Base-by-base conservation (phyloP, 768 basidiomycete species). In the Kwoniella sp. region DNA sequence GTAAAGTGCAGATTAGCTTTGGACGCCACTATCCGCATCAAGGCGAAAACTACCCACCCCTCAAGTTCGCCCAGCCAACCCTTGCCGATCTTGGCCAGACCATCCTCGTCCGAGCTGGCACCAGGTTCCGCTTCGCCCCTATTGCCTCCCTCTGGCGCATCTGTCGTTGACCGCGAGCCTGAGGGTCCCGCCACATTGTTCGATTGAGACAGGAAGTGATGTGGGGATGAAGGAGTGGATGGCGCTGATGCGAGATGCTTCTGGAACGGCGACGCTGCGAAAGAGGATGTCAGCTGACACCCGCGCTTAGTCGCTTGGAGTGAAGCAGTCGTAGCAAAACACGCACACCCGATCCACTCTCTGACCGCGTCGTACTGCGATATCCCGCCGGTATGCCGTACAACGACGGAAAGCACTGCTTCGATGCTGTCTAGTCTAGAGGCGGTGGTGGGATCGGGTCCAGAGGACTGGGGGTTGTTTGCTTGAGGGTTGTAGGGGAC, bases 401-500 rank as follows among this genome's bases (percentile, higher is more conserved):
- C 60, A 8, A 63, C 62, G 26, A 62, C 60, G 22, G 52, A 59
- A 11, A 63, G 31, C 34, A 67, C 55, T 8, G 45, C 56, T 42
- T 68, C 67, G 29, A 60, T 53, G 47, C 57, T 44, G 37, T 66
- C 57, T 22, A 70, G 56, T 25, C 69, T 33, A 22, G 59, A 25
- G 0, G 53, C 28, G 3, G 69, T 67, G 3, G 47, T 33, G 8
- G 61, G 52, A 56, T 70, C 69, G 1, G 63, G 63, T 36, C 56
- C 56, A 14, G 36, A 20, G 25, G 19, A 11, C 2, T 34, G 11
- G 6, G 32, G 26, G 8, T 34, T 33, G n/a, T 39, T 56, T 6
- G 65, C 54, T 34, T 63, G 59, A 23, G 68, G 72, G 36, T 70
- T 65, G 48, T 73, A 71, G 7, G 69, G 72, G 15, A 69, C 60